Evolutionary conservation across 2,329 filamentous ascomycete genomes (phyloP).

Genomic region (Helminthosporium solani): DNA sequence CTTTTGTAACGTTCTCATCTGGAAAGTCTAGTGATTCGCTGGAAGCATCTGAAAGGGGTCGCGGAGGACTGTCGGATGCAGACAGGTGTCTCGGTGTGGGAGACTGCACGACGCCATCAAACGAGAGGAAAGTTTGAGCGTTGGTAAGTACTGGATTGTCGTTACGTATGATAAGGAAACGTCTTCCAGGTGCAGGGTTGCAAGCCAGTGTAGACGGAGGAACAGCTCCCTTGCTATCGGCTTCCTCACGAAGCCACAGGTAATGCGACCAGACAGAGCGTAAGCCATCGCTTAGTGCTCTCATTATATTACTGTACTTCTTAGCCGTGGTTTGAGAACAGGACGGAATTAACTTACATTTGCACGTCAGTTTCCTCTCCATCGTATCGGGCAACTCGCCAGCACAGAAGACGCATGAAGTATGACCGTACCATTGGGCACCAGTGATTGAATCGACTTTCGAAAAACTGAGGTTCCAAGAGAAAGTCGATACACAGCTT

Average conservation of each 20-base stretch:
- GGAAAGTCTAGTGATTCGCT: constrained; percentile 37
- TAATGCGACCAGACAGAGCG: constrained; percentile 77
- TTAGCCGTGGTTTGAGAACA: not conserved
- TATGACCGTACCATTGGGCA: constrained; percentile 94
- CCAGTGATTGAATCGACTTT: constrained; percentile 87
- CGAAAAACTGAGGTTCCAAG: constrained; percentile 71
- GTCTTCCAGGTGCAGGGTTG: constrained; percentile 78
- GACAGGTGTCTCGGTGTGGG: constrained; percentile 37
- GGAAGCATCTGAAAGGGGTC: constrained; percentile 32
- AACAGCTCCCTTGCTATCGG: constrained; percentile 57
- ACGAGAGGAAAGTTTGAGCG: constrained; percentile 59
- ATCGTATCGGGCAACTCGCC: constrained; percentile 78
- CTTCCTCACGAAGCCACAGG: constrained; percentile 68
- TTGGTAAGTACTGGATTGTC: constrained; percentile 62
- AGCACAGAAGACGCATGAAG: constrained; percentile 86
- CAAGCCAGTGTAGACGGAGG: constrained; percentile 77
- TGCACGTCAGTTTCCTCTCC: constrained; percentile 66
- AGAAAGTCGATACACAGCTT: constrained; percentile 73
- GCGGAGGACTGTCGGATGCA: constrained; percentile 20
- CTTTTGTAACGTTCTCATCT: constrained; percentile 49
- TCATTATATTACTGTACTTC: constrained; percentile 64
- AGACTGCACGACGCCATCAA: constrained; percentile 59
- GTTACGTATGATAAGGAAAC: constrained; percentile 85
- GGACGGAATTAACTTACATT: constrained; percentile 54
- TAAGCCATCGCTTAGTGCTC: constrained; percentile 66